These are phyloP conservation scores for Ophiostoma novo-ulmi DNA, from an alignment of 2,329 filamentous ascomycete species.

Conservation along the genomic window DNA sequence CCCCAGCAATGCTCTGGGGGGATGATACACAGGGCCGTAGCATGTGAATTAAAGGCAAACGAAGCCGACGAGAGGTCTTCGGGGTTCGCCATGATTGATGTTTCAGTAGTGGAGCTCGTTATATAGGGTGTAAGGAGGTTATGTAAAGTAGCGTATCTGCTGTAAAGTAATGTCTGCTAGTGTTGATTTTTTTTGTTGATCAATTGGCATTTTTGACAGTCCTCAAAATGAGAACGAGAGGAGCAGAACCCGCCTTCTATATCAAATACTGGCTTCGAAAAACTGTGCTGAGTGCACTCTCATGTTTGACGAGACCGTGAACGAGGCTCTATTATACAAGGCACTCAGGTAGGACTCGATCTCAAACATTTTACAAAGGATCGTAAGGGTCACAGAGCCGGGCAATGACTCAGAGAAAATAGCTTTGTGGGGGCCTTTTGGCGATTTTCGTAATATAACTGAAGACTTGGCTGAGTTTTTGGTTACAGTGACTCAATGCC, in stretches of 20 bases:
- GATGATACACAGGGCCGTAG: slow-evolving; percentile 58
- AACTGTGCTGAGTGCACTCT: background rate
- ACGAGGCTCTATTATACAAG: background rate
- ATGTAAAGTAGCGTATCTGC: background rate
- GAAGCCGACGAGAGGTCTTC: background rate
- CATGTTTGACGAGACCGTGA: background rate
- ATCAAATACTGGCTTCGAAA: background rate
- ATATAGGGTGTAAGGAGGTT: background rate
- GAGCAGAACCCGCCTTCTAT: background rate
- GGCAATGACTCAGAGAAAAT: slow-evolving; percentile 19
- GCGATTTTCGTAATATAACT: background rate
- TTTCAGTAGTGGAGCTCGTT: background rate
- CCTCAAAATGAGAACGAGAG: background rate
- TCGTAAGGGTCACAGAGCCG: slow-evolving; percentile 5
- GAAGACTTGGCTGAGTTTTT: background rate
- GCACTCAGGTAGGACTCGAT: background rate
- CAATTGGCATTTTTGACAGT: background rate
- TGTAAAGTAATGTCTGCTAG: too few species aligned
- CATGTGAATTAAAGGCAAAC: slow-evolving; percentile 38
- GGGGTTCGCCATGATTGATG: background rate
- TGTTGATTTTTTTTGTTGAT: too few species aligned
- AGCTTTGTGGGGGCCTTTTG: slow-evolving; percentile 1
- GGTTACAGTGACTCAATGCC: background rate
- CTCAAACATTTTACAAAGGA: background rate
- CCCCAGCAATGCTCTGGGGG: slow-evolving; percentile 47